phyloP scores from a whole-genome alignment of 148 eudicot genomes.

The Amaranthus hypochondriacus region DNA sequence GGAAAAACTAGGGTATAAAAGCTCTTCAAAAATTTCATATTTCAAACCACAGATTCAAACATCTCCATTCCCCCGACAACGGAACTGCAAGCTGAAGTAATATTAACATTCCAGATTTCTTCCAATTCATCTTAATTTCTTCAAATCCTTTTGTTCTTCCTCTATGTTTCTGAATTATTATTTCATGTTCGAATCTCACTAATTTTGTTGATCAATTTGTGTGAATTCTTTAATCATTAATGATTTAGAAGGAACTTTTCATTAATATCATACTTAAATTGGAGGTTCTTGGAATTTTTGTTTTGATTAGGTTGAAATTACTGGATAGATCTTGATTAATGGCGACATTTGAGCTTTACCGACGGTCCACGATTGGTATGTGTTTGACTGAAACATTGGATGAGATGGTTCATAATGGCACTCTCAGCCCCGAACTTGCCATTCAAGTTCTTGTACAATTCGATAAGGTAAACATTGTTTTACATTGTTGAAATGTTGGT shows the following conservation, averaged over 20 bases:
- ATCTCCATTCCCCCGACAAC: background rate
- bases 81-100: background rate
- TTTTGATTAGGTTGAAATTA: background rate
- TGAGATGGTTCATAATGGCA: constrained; percentile 76
- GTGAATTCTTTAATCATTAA: background rate
- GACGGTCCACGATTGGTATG: constrained; percentile 93
- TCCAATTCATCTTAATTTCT: background rate
- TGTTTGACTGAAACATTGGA: constrained; percentile 92
- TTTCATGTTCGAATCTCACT: background rate
- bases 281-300: background rate
- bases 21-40: constrained; percentile 9
- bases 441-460: constrained; percentile 93
- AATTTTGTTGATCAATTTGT: background rate
- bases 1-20: constrained; percentile 21
- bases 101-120: background rate
- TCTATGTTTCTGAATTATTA: background rate
- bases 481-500: background rate
- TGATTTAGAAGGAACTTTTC: background rate
- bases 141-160: background rate
- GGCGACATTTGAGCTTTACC: constrained; percentile 89
- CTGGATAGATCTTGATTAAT: constrained; percentile 18
- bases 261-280: background rate
- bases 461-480: constrained; percentile 46
- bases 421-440: constrained; percentile 82
- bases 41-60: background rate